Evolutionary conservation across 805 yeast species (phyloP).

Genomic region (Dipodascus geniculatus): DNA sequence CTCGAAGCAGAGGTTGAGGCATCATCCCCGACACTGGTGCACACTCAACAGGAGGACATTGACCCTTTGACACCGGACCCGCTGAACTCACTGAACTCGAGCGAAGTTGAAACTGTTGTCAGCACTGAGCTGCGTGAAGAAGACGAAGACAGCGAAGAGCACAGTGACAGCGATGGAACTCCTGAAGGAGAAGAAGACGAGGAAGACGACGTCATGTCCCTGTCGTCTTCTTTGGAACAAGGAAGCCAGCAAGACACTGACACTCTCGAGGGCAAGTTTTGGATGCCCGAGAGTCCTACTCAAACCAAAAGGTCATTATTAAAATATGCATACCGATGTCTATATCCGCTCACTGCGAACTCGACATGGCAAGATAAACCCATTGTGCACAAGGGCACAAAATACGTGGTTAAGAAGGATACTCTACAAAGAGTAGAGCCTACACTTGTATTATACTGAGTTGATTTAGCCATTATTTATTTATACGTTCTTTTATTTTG

Average conservation of each 20-base stretch:
- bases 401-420: conserved; percentile 13
- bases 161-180: conserved; percentile 5
- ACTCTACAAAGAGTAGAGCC: conserved; percentile 4
- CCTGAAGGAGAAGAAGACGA: conserved; percentile 1
- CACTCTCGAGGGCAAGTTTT: background rate
- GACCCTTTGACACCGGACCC: no score
- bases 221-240: background rate
- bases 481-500: conserved; percentile 1
- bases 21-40: no score
- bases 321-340: conserved; percentile 17
- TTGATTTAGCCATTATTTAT: background rate
- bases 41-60: no score
- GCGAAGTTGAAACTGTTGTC: no score
- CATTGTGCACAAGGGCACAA: conserved; percentile 13
- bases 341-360: conserved; percentile 13
- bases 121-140: no score
- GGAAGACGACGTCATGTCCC: conserved; percentile 3
- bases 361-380: conserved; percentile 17
- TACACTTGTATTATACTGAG: conserved; percentile 1
- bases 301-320: conserved; percentile 7
- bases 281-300: conserved; percentile 5
- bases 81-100: no score
- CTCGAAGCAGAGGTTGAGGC: no score
- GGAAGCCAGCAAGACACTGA: background rate
- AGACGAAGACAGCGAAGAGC: background rate